These are phyloP conservation scores for Platanus orientalis DNA, from an alignment of 164 flowering plant species.

Conservation along the genomic window DNA sequence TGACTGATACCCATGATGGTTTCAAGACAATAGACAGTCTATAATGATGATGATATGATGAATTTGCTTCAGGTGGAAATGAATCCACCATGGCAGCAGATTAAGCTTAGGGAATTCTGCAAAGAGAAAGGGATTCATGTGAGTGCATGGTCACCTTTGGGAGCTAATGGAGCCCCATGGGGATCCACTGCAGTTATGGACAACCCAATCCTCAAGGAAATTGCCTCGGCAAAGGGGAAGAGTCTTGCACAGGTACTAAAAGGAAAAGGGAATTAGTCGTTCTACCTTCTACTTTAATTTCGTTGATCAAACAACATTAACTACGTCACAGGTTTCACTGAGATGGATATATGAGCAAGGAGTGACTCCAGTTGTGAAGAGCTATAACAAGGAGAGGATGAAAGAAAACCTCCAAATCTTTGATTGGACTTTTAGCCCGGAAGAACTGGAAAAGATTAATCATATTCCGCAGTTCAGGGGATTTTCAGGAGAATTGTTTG, in stretches of 20 bases:
- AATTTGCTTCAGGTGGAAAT: neutral
- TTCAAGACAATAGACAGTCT: too few relatives aligned
- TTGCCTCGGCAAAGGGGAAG: neutral
- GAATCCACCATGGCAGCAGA: neutral
- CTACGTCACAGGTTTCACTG: too few relatives aligned
- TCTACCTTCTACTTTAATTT: too few relatives aligned
- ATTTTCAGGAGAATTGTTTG: neutral
- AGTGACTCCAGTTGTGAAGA: neutral
- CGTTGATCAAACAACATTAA: too few relatives aligned
- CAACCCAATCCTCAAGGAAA: neutral
- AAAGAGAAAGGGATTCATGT: too few relatives aligned
- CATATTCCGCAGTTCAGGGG: neutral
- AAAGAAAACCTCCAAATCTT: too few relatives aligned
- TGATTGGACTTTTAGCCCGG: too few relatives aligned
- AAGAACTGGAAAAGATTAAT: neutral
- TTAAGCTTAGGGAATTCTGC: neutral
- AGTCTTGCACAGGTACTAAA: neutral
- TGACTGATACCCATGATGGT: neutral
- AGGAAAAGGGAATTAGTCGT: too few relatives aligned
- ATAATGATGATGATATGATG: neutral
- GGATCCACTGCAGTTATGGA: neutral
- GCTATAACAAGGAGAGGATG: neutral
- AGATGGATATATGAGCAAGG: too few relatives aligned
- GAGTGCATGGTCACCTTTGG: too few relatives aligned
- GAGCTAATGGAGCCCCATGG: neutral